Base-by-base conservation (phyloP, 768 basidiomycete species). In the Serendipita sp. region DNA sequence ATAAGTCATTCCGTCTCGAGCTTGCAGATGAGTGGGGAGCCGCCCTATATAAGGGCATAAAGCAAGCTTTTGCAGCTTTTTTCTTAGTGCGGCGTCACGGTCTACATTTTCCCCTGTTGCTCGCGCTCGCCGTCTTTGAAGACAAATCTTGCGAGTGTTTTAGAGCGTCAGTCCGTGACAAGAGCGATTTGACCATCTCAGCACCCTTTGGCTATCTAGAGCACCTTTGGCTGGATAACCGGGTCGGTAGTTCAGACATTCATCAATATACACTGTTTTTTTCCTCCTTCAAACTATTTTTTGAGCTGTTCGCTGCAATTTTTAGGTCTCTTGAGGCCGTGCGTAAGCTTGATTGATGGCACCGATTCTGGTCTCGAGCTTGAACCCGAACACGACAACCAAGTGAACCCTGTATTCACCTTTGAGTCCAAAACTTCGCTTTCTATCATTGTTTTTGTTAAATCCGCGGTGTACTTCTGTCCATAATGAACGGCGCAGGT, bases 21-120 rank as follows among this genome's bases (percentile, higher is more conserved):
- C 7, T 13, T 2, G 41, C 7, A 41, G 2, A 41, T 41, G 41
- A 2, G 41, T 13, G 41, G 41, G 5, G 41, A 23, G 23, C 13
- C 7, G 41, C 7, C 41, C 41, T 41, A 41, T 13, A 41, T 7
- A 41, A 41, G 41, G 41, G 5, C 7, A 41, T 2, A 41, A 41
- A 41, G 41, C 41, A 41, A 41, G 41, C 41, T 7, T 41, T 41
- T 41, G 41, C n/a, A 16, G 48, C 18, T n/a, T 60, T 60, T 60
- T 60, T 35, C 36, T 60, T 60, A 60, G 56, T 60, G 56, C 56
- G 56, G 56, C 56, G 56, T 60, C 30, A 60, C 56, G 56, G 56
- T 60, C 34, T 8, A n/a, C 18, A 23, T 28, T 60, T 60, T 60
- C 56, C 56, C 56, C 56, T 23, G 56, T 60, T 60, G 56, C 56